Percentiles rank a stretch among this genome's conserved stretches.
Conservation (phyloP, 805 yeast genomes). For the Barnettozyma sucrosica region DNA sequence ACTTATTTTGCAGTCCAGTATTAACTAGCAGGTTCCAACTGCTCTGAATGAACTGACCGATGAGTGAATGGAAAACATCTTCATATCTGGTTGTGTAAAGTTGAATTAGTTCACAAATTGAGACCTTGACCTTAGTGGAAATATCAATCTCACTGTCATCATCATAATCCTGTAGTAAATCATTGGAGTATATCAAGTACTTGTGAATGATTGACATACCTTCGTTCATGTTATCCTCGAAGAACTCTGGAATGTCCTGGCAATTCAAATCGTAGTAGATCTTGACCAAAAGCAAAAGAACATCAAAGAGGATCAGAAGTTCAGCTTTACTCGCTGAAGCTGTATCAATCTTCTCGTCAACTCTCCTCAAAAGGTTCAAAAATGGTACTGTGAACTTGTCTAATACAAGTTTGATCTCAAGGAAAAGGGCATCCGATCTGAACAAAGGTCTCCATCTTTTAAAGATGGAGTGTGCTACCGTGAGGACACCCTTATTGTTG, state of each 20-base stretch:
- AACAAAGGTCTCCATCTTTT: conserved; percentile 95
- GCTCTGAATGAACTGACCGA: conserved; percentile 71
- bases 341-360: conserved; percentile 58
- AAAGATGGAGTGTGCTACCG: conserved; percentile 93
- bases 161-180: conserved; percentile 47
- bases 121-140: conserved; percentile 66
- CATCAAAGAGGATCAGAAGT: conserved; percentile 58
- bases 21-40: conserved; percentile 72
- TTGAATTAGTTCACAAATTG: conserved; percentile 79
- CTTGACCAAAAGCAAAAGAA: conserved; percentile 64
- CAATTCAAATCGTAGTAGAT: conserved; percentile 91
- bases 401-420: conserved; percentile 82
- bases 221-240: conserved; percentile 76
- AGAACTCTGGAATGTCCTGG: conserved; percentile 97
- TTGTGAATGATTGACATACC: conserved; percentile 82
- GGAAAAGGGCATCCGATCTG: conserved; percentile 82
- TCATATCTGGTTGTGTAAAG: conserved; percentile 87
- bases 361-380: conserved; percentile 55
- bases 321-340: conserved; percentile 41
- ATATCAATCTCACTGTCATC: conserved; percentile 68
- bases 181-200: conserved; percentile 59
- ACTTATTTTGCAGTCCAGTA: conserved; percentile 65
- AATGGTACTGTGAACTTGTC: conserved; percentile 80
- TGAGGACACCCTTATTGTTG: conserved; percentile 76
- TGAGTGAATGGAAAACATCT: conserved; percentile 79